Evolutionary conservation across 805 yeast genomes (phyloP).

Genomic region (Candida saitoana): DNA sequence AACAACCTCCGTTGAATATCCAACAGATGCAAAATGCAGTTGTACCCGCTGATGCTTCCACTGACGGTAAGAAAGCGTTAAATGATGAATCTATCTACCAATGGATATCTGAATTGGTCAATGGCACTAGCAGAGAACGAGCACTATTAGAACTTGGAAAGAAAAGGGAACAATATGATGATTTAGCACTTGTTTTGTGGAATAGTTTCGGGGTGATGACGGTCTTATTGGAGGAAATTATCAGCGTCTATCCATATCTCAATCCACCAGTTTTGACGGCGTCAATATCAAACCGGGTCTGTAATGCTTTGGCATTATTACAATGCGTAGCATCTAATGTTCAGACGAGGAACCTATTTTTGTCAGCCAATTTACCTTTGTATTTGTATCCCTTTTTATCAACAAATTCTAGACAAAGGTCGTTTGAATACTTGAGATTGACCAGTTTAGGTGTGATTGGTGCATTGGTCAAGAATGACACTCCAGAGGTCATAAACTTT

Average conservation of each 20-base stretch:
- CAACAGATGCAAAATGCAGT: background rate
- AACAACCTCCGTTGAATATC: background rate
- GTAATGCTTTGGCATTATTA: constrained; percentile 89
- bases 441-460: constrained; percentile 97
- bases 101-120: constrained; percentile 86
- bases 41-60: background rate
- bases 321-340: constrained; percentile 97
- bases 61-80: constrained; percentile 24
- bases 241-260: constrained; percentile 82
- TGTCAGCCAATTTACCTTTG: constrained; percentile 87
- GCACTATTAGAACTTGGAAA: constrained; percentile 90
- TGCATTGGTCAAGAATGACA: constrained; percentile 91
- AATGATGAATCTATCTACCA: constrained; percentile 77
- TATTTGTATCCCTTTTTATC: constrained; percentile 91
- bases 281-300: constrained; percentile 85
- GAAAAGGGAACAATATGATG: constrained; percentile 91
- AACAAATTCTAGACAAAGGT: constrained; percentile 85
- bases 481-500: constrained; percentile 90
- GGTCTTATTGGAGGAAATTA: constrained; percentile 80
- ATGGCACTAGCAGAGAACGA: constrained; percentile 88
- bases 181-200: constrained; percentile 90
- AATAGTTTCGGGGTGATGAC: constrained; percentile 96
- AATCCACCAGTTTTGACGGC: constrained; percentile 85
- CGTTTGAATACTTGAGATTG: constrained; percentile 88
- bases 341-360: constrained; percentile 79